These are phyloP conservation scores for Flaveria sonorensis DNA, from an alignment of 129 eudicot genomes.

Conservation along the genomic window DNA sequence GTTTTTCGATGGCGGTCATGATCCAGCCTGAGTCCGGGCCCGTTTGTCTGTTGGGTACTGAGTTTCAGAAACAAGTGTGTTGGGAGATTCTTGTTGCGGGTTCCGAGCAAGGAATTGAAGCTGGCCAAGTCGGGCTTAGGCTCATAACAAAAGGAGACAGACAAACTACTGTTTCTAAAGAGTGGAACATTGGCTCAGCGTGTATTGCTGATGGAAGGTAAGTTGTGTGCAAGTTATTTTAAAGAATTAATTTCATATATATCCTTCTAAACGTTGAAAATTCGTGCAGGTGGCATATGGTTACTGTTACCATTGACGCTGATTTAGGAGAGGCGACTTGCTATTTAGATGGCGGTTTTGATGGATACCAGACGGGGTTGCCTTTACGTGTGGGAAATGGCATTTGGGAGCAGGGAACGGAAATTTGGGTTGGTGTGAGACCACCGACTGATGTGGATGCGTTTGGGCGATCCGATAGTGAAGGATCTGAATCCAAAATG, in stretches of 20 bases:
- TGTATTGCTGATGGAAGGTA: slow-evolving; percentile 99
- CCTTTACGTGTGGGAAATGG: slow-evolving; percentile 62
- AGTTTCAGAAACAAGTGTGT: slow-evolving; percentile 76
- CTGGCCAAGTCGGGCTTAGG: slow-evolving; percentile 96
- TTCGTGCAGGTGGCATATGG: slow-evolving; percentile 86
- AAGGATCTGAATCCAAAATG: slow-evolving; percentile 90
- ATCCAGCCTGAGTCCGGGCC: slow-evolving; percentile 99
- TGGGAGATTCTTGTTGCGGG: slow-evolving; percentile 98
- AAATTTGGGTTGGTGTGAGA: slow-evolving; percentile 84
- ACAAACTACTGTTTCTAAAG: slow-evolving; percentile 80
- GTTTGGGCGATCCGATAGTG: slow-evolving; percentile 97
- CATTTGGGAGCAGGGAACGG: slow-evolving; percentile 97
- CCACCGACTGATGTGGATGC: slow-evolving; percentile 92
- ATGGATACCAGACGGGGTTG: slow-evolving; percentile 82
- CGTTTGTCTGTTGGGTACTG: slow-evolving; percentile 90
- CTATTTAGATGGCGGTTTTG: slow-evolving; percentile 85
- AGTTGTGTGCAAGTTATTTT: background rate
- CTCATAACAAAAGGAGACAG: slow-evolving; percentile 84
- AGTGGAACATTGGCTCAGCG: slow-evolving; percentile 89
- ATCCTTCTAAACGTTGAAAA: background rate
- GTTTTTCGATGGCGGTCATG: slow-evolving; percentile 78
- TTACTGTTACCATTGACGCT: slow-evolving; percentile 88
- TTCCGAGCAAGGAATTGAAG: slow-evolving; percentile 96
- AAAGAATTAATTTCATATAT: background rate
- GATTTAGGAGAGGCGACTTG: slow-evolving; percentile 95